Conservation (phyloP, 805 yeast species). For the Pichia occidentalis region DNA sequence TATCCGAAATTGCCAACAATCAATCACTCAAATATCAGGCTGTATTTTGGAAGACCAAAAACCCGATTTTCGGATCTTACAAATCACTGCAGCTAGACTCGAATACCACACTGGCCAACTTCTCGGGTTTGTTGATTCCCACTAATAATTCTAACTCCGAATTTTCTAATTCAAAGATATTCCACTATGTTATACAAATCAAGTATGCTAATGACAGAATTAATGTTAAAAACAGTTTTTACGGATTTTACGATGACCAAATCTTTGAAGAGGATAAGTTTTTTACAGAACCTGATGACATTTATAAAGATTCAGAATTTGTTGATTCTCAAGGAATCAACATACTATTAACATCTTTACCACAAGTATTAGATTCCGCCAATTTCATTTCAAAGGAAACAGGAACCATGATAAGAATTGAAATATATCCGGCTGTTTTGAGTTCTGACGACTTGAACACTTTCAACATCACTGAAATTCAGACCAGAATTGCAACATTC, state of each 20-base stretch:
- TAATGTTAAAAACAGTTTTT: constrained; percentile 22
- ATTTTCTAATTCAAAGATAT: constrained; percentile 17
- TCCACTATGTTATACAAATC: constrained; percentile 26
- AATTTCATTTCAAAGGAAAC: constrained; percentile 41
- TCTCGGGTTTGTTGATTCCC: constrained; percentile 26
- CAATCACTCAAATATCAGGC: constrained; percentile 12
- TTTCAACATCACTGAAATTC: constrained; percentile 44
- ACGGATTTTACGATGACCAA: constrained; percentile 23
- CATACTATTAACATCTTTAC: constrained; percentile 23
- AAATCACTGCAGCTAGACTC: constrained; percentile 1
- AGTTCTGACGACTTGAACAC: constrained; percentile 38
- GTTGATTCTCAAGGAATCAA: constrained; percentile 11
- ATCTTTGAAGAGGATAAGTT: constrained; percentile 22
- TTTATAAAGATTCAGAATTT: constrained; percentile 1
- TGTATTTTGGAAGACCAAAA: constrained; percentile 16
- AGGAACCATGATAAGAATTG: constrained; percentile 44
- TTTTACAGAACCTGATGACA: constrained; percentile 6
- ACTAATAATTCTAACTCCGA: constrained; percentile 10
- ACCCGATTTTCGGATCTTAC: constrained; percentile 1
- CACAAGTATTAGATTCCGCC: constrained; percentile 39
- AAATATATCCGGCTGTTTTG: constrained; percentile 48
- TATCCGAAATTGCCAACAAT: constrained; percentile 4
- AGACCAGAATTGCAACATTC: constrained; percentile 39
- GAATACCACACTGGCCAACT: constrained; percentile 1
- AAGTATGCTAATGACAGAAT: constrained; percentile 16